Evolutionary conservation across 768 basidiomycete genomes (phyloP), one percentile per base, ranked within the genome.

Genomic region (Terana coerulea): DNA sequence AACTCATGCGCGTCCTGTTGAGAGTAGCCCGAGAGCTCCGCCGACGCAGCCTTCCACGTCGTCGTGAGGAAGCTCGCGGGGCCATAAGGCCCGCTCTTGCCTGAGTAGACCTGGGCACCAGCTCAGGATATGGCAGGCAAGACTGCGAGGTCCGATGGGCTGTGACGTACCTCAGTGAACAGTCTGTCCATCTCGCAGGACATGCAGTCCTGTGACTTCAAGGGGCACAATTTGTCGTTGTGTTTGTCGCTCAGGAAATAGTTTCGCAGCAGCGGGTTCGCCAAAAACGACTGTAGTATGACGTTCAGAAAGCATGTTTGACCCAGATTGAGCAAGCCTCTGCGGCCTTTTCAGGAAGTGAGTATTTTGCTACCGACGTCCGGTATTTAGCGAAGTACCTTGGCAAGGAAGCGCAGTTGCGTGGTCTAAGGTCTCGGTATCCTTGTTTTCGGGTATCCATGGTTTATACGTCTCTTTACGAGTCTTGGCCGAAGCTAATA

Each of bases 1-100:
- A 84, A 88, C 66, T 91, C 87, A 73, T 95, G 92, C 2, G 92
- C 91, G 55, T 98, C 95, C 62, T 95, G 95, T 65, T 98, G 95
- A 0, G 91, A 83, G 62, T 98, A 92, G 2, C 94, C 95, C 4
- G 91, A 82, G 24, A 98, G 74, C 54, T 95, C 92, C 5, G 47
- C 35, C 0, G 85, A 69, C 0, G 87, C 84, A 3, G 74, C 70
- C 59, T 76, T 81, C 95, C 94, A 98, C 29, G 87, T 89, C 24
- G 88, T 84, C 12, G 84, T 76, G 7, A 98, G 77, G 64, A 98
- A 87, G 3, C 83, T 82, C 2, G 85, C 81, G 0, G 95, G 95
- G 0, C 90, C 93, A 59, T 83, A 87, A 0, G 92, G 84, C 6
- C 73, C 66, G 9, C 70, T 65, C 55, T 81, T 81, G 9, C 69